Evolutionary conservation across 1,139 yeast species (phyloP).

Genomic region (Torulaspora globosa): DNA sequence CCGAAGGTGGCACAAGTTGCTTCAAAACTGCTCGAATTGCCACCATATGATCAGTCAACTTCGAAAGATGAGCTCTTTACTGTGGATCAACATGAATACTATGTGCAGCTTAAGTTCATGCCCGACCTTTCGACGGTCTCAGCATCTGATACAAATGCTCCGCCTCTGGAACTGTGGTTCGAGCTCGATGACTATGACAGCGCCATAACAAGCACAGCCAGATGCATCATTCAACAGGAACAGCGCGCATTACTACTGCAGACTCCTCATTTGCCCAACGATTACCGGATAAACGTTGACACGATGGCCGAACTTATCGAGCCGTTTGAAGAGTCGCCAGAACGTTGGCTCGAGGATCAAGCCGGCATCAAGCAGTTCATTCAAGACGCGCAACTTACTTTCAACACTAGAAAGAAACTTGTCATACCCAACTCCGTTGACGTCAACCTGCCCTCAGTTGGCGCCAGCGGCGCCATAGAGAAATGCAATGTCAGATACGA

Average conservation of each 20-base stretch:
- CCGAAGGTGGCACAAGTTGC: slow-evolving; percentile 44
- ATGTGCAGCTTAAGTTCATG: slow-evolving; percentile 47
- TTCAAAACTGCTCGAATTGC: slow-evolving; percentile 40
- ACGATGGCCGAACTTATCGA: slow-evolving; percentile 12
- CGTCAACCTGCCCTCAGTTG: slow-evolving; percentile 26
- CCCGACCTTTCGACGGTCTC: slow-evolving; percentile 38
- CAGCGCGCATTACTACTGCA: slow-evolving; percentile 24
- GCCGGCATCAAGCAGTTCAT: slow-evolving; percentile 49
- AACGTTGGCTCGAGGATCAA: slow-evolving; percentile 42
- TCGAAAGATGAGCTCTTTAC: slow-evolving; percentile 22
- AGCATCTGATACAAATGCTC: slow-evolving; percentile 36
- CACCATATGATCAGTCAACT: slow-evolving; percentile 23
- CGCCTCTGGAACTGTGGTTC: slow-evolving; percentile 56
- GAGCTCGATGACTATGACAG: slow-evolving; percentile 44
- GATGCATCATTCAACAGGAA: slow-evolving; percentile 24
- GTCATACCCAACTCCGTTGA: slow-evolving; percentile 33
- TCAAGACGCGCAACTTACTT: slow-evolving; percentile 40
- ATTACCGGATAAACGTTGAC: slow-evolving; percentile 25
- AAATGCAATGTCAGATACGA: slow-evolving; percentile 41
- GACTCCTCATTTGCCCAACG: slow-evolving; percentile 29
- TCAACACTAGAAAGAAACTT: slow-evolving; percentile 39
- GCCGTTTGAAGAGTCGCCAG: slow-evolving; percentile 24
- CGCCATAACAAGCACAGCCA: slow-evolving; percentile 42
- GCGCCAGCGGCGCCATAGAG: slow-evolving; percentile 27
- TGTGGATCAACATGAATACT: slow-evolving; percentile 43